Base-by-base conservation (phyloP, 306 rosid species). In the Ormosia semicastrata region DNA sequence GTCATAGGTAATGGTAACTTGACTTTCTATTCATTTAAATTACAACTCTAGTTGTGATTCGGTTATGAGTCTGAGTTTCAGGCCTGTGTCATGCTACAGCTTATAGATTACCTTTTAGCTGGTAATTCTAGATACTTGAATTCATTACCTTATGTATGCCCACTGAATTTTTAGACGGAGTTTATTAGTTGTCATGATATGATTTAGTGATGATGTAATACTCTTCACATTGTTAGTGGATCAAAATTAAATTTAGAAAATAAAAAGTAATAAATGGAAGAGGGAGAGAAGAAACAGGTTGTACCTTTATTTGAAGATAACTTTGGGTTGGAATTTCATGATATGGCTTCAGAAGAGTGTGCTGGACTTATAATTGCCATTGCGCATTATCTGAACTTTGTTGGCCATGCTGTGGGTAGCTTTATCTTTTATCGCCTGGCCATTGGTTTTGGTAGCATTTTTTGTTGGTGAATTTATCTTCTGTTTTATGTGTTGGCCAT, bases 1-100 rank as follows among this genome's bases (percentile, higher is more conserved):
- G 99, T 85, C 99, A 95, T 73, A 92, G 99, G 99, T 93, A 88
- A 82, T 74, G 34, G 66, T 18, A 33, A 67, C 64, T 50, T 5
- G 37, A 17, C 62, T 29, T 59, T 10, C 52, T 60, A 6, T 54
- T 65, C 10, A 41, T 36, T 24, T 49, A 9, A 17, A 52, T 6
- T 56, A 3, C 50, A 10, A n/a, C 54, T 76, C 40, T 41, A 8
- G 39, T 64, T 75, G 13, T 29, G 33, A 8, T 77, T 70, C 63
- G 13, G 43, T 14, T 2, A 59, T 30, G 47, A 32, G 41, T 29
- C 10, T 30, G 62, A 49, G 29, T 56, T 66, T 73, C 29, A n/a
- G 67, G n/a, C 11, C 5, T 12, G 53, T 58, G 63, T 72, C 60
- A 34, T 71, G 67, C 49, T 52, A 37, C 59, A 7, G 30, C 47